Base-by-base conservation (phyloP, 208 protist species). In the Leptomonas seymouri region DNA sequence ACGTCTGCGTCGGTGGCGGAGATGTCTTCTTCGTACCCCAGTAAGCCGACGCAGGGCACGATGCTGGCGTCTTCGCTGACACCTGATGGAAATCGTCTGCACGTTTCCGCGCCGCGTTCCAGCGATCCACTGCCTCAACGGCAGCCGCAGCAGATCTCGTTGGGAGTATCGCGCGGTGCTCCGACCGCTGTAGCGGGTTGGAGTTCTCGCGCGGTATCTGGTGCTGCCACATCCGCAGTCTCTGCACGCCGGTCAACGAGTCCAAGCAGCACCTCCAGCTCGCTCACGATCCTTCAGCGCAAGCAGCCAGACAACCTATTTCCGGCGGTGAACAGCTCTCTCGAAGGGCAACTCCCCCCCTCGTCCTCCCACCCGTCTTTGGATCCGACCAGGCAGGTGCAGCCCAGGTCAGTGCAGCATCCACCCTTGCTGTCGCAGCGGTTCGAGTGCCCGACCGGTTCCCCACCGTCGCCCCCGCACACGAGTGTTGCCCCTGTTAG, bases 221-320 rank as follows among this genome's bases (percentile, higher is more conserved):
- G 34, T 39, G 34, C 34, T 39, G 34, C 34, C 34, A 42, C 20
- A 4, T 9, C 20, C 16, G 34, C 6, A 20, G 21, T 7, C 21
- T 36, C 28, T 2, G 25, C 20, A 41, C 55, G 55, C 34, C 36
- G 55, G 34, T 56, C 42, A 25, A 20, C n/a, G 16, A 59, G 59
- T 34, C 50, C 56, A 41, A 23, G 34, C 20, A 63, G 34, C 46
- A 20, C 23, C 21, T 21, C 30, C 56, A 41, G 11, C 66, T 42
- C 56, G 12, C 55, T 45, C 41, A 67, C 46, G 21, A 68, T 69
- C 18, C 31, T 69, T 6, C 39, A 53, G 1, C 71, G 46, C 25
- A 57, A 46, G 55, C 56, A 50, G 46, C 28, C 42, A 1, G 62
- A 76, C 6, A 76, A 76, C 46, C 16, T 46, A 41, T 75, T 31